Base-by-base conservation (phyloP, 208 protist genomes). In the Trypanosoma congolense region DNA sequence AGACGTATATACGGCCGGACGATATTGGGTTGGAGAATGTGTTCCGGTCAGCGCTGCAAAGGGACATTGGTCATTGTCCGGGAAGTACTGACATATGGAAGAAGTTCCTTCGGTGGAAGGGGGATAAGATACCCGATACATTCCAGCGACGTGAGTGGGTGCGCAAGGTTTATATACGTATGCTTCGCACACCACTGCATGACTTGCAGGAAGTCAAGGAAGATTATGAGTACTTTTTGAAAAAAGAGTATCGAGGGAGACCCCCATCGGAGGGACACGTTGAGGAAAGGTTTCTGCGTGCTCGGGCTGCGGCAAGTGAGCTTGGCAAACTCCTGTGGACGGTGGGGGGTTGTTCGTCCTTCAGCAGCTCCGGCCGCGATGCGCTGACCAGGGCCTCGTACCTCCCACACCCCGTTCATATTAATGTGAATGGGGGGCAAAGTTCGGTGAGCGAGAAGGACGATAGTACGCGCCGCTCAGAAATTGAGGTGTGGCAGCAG, bases 51-150 rank as follows among this genome's bases (percentile, higher is more conserved):
- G 75, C 71, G 24, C 55, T 94, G 47, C 72, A 73, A 24, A 66
- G 74, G 40, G 76, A 88, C 24, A 77, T 94, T 26, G 87, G 87
- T 0, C 75, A 87, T 51, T 71, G 74, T 10, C 81, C 81, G 18
- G 54, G 74, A 43, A 94, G 87, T 66, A 82, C 73, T 14, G 60
- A 68, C 18, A 50, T 94, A 40, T 94, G 87, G 83, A 71, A 61
- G 45, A 63, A 71, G 21, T 94, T 88, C 53, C 31, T 91, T 26
- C 56, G 61, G 24, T 87, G 80, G 75, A 75, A 73, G 22, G 47
- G 75, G 14, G 59, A 75, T 14, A 57, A 51, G 42, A 68, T 88
- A n/a, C 61, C 47, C 19, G 75, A 84, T 53, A 47, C 61, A 18
- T 53, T 61, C 25, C 45, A 51, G 25, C 68, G 79, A 16, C 65